Evolutionary conservation across 306 rosid species (phyloP).

Genomic region (Pyrus pyrifolia): DNA sequence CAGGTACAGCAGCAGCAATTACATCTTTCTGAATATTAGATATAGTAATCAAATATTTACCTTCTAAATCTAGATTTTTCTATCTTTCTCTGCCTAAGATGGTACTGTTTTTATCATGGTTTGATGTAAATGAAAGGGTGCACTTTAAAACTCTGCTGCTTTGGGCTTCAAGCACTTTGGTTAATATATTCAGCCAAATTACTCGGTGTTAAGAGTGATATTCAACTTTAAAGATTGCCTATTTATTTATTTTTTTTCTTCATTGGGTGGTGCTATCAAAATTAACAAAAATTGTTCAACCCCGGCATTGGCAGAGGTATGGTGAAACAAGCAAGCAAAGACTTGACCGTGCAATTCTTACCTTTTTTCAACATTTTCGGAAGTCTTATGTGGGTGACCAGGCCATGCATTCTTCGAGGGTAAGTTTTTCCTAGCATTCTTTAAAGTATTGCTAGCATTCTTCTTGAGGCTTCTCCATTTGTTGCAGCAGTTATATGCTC

Average conservation of each 20-base stretch:
- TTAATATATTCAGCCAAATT: not conserved
- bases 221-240: not conserved
- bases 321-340: conserved; percentile 90
- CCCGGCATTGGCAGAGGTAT: conserved; percentile 64
- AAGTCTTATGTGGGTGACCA: conserved; percentile 97
- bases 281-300: not conserved
- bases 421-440: conserved; percentile 23
- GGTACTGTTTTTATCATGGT: not conserved
- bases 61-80: not conserved
- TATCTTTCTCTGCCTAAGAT: not conserved
- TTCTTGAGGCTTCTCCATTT: conserved; percentile 20
- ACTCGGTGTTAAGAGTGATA: not conserved
- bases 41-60: not conserved
- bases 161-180: not conserved
- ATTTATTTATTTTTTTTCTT: not conserved
- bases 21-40: not conserved
- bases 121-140: not conserved
- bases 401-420: conserved; percentile 99
- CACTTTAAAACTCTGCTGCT: not conserved
- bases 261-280: not conserved
- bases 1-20: conserved; percentile 53
- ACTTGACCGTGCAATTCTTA: conserved; percentile 95
- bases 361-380: conserved; percentile 89
- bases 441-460: conserved; percentile 13
- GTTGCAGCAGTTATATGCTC: conserved; percentile 85